Base-by-base conservation (phyloP, 306 rosid species). In the Hylodesmum podocarpum region DNA sequence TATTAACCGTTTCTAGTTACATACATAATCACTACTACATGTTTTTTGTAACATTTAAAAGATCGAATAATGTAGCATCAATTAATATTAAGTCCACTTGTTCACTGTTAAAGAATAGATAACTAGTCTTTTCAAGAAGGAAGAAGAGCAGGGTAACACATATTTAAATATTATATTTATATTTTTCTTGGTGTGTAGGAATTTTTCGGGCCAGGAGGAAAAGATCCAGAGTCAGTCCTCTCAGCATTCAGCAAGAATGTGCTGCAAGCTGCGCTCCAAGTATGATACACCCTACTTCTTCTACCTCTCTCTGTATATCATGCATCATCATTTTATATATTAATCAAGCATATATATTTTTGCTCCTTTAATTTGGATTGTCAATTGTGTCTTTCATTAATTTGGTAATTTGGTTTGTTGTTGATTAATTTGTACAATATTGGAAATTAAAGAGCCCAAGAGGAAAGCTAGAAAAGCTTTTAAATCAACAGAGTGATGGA, bases 181-280 rank as follows among this genome's bases (percentile, higher is more conserved):
- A 19, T 28, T 37, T 5, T 55, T 78, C 6, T 50, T 22, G 13
- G 63, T 53, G 19, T 36, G 55, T 71, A 92, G 96, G 70, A 83
- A 47, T 89, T 88, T 83, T 40, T 71, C 59, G 89, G 58, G 4
- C 51, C 85, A 3, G 89, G 89, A 10, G 90, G 88, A n/a, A 34
- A 76, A 82, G 64, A 87, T 29, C 89, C 88, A 6, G 90, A 91
- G 83, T 85, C 96, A 36, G 77, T 91, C 44, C 83, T 84, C 86
- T 71, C 50, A n/a, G 82, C 90, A 49, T 93, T 93, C 83, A 84
- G 94, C 79, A 76, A 85, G 80, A 77, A 86, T 34, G 81, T 88
- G n/a, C 92, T 92, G 13, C 75, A 88, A 69, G 86, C 93, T 27
- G 87, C 93, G 25, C 36, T 86, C 8, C 82, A 84, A 82, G 96